Evolutionary conservation across 208 protist species (phyloP), one percentile per base, ranked within the genome.

Genomic region (Trichomonas vaginalis): DNA sequence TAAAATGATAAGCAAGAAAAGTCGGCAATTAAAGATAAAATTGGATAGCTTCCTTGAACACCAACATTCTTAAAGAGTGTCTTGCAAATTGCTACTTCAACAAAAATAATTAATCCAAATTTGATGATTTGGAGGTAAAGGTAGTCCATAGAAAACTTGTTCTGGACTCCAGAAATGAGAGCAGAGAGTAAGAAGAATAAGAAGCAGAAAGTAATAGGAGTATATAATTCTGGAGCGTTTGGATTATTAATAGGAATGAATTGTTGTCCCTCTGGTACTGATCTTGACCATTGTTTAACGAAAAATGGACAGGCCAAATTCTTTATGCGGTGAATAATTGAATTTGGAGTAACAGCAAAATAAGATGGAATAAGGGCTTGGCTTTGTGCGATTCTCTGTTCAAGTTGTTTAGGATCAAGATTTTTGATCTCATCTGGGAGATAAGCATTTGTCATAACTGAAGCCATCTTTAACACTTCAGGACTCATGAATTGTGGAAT

Each of bases 161-260:
- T 27, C 10, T 92, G 23, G 0, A 92, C 32, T 15, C 40, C 45
- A 37, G 15, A 27, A 51, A n/a, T n/a, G 9, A 92, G 8, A 12
- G 86, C 48, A 39, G 45, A 51, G 12, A 92, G 27, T 39, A 92
- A 45, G 27, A 92, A 39, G 45, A 92, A 92, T 39, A 35, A 17
- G 6, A 51, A 51, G 46, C 15, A n/a, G 17, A 51, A 92, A 21
- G 56, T 23, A 21, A 92, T 17, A 39, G 86, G 86, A 39, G 86
- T 92, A 51, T 92, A 92, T 51, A 92, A 51, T 56, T 92, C 86
- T 92, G 86, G 86, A 21, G 37, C 17, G 46, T 92, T 92, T 39
- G 86, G 86, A 39, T 92, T 92, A 15, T 8, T 39, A 32, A 51
- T 45, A 27, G 86, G 86, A 92, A 39, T 51, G 17, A 21, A 42